phyloP scores from a whole-genome alignment of 257 asterid species.

The Phtheirospermum japonicum region DNA sequence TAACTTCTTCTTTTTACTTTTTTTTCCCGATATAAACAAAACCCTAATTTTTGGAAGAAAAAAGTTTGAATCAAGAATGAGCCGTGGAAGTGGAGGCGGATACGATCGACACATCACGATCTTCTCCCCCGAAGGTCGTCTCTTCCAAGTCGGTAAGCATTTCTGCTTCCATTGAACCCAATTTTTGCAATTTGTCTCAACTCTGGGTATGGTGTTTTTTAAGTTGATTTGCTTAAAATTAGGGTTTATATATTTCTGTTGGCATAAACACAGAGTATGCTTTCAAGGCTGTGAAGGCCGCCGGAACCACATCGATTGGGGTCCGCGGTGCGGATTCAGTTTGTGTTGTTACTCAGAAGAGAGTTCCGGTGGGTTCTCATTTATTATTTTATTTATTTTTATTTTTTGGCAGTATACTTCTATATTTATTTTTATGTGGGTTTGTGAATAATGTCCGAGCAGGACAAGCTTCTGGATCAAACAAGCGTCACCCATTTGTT shows the following conservation, averaged over 20 bases:
- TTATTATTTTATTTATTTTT: background rate
- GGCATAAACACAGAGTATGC: conserved; percentile 51
- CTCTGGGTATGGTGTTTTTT: background rate
- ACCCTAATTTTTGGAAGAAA: background rate
- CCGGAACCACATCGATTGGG: conserved; percentile 92
- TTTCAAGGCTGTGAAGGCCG: conserved; percentile 87
- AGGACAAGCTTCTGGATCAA: conserved; percentile 98
- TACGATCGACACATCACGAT: conserved; percentile 99
- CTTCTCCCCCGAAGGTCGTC: conserved; percentile 99
- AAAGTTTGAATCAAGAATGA: conserved; percentile 43
- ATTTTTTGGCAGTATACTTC: background rate
- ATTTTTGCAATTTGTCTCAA: background rate
- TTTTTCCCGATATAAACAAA: background rate
- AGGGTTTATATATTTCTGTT: conserved; percentile 29
- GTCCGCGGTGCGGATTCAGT: conserved; percentile 95
- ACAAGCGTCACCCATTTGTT: conserved; percentile 92
- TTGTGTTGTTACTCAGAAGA: conserved; percentile 99
- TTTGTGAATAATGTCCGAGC: conserved; percentile 34
- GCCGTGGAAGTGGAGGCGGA: conserved; percentile 99
- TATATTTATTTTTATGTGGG: background rate
- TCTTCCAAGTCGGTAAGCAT: conserved; percentile 87
- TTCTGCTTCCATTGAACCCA: background rate
- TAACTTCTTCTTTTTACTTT: no score
- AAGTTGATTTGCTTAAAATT: conserved; percentile 14
- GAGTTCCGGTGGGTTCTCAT: conserved; percentile 80